phyloP scores from a whole-genome alignment of 495 filamentous ascomycete species.

The Penicillium dipodomyicola region DNA sequence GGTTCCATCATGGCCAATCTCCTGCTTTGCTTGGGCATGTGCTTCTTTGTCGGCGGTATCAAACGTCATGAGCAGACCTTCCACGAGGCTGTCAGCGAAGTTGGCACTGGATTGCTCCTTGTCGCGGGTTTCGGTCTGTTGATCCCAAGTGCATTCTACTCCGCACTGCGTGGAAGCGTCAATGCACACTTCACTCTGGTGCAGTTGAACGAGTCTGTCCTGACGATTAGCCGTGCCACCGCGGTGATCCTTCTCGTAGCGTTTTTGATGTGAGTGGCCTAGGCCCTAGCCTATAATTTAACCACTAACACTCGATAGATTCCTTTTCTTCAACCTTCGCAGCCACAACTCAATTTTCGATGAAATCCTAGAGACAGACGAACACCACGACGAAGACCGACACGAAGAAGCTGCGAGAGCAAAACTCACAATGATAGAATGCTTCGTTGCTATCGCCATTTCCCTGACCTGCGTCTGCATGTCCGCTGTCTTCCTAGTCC shows the following conservation, averaged over 20 bases:
- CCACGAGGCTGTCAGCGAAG: slow-evolving; percentile 74
- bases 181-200: slow-evolving; percentile 32
- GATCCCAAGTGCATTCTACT: slow-evolving; percentile 75
- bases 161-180: slow-evolving; percentile 51
- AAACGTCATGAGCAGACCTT: slow-evolving; percentile 64
- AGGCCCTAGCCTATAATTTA: too few relatives aligned
- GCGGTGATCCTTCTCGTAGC: slow-evolving; percentile 76
- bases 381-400: slow-evolving; percentile 65
- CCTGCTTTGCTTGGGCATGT: slow-evolving; percentile 69
- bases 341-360: slow-evolving; percentile 82
- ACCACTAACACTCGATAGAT: slow-evolving; percentile 46
- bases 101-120: slow-evolving; percentile 74
- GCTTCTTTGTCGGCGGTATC: slow-evolving; percentile 76
- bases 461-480: slow-evolving; percentile 72
- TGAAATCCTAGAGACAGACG: slow-evolving; percentile 67
- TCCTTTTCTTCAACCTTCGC: slow-evolving; percentile 75
- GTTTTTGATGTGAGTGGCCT: slow-evolving; percentile 54
- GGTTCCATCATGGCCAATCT: slow-evolving; percentile 80
- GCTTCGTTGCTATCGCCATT: slow-evolving; percentile 62
- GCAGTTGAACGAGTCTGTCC: slow-evolving; percentile 47
- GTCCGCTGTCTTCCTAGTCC: slow-evolving; percentile 78
- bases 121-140: slow-evolving; percentile 80
- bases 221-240: slow-evolving; percentile 71
- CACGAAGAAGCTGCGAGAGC: slow-evolving; percentile 59
- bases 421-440: slow-evolving; percentile 80